Evolutionary conservation across 2,329 filamentous ascomycete genomes (phyloP).

Genomic region (Aspergillus sp.): DNA sequence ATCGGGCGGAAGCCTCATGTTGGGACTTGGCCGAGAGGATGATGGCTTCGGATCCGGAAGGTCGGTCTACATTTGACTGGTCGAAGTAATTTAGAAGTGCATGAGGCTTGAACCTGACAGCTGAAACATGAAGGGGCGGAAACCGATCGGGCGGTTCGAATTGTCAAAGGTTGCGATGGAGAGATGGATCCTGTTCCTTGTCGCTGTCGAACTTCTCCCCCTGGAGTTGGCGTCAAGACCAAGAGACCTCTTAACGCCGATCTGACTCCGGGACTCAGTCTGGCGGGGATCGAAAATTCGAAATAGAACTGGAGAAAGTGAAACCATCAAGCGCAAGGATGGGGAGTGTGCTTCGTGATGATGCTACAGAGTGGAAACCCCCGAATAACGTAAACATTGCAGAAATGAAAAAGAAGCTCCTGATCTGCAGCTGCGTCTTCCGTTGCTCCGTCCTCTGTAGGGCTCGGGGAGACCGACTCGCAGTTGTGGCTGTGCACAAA

Average conservation of each 20-base stretch:
- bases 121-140: background rate
- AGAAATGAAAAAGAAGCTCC: background rate
- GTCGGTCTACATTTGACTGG: background rate
- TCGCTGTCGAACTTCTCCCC: too few relatives aligned
- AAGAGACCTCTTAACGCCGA: too few relatives aligned
- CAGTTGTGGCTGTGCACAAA: background rate
- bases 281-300: too few relatives aligned
- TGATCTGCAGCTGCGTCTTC: background rate
- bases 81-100: background rate
- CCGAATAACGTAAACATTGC: background rate
- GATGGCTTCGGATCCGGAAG: background rate
- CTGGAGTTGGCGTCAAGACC: too few relatives aligned
- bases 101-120: background rate
- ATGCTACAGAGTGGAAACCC: background rate
- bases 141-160: background rate
- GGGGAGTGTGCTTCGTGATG: too few relatives aligned
- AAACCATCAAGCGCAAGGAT: too few relatives aligned
- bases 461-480: background rate
- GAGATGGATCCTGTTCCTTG: too few relatives aligned
- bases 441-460: background rate
- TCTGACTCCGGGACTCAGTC: too few relatives aligned
- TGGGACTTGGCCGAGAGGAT: background rate
- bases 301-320: too few relatives aligned
- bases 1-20: background rate
- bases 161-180: background rate